Evolutionary conservation across 495 filamentous ascomycete species (phyloP), one percentile per base, ranked within the genome.

Genomic region (Geoglossum glabrum): DNA sequence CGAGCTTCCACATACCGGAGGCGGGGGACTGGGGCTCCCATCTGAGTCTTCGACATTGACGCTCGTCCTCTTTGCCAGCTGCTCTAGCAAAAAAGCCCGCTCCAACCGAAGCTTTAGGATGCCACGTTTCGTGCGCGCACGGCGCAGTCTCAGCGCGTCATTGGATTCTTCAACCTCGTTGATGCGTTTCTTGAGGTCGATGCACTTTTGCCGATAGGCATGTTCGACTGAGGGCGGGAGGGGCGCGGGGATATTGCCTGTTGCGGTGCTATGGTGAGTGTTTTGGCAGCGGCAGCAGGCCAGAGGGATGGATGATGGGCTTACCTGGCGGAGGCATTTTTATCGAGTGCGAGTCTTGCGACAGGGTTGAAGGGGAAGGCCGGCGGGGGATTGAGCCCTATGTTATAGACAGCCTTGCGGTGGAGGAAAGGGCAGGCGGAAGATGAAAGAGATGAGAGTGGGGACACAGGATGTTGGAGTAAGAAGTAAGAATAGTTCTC

Each of bases 141-240:
- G 83, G 50, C 87, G 86, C 28, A 85, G 69, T 38, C 86, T 79
- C 47, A 84, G 79, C 21, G 83, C 73, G 57, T 94, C 87, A 64
- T 95, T 94, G 62, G 84, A 82, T 31, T 84, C 82, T 64, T 97
- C 88, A 64, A 97, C 83, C 66, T 97, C 90, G 59, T 76, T 81
- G 56, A 95, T 84, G 43, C 93, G 87, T 62, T 84, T 82, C 70
- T 92, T 93, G 21, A 99, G 80, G 61, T 92, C 83, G 71, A 95
- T 89, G 69, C 93, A 97, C 79, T 99, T 99, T 64, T 83, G 80
- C 63, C 90, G 87, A 72, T 99, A 99, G 57, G 90, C 89, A 64
- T 86, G 82, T 70, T 99, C 93, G 47, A 97, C 87, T 30, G 90
- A 94, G 21, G 92, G 90, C 15, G 92, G 88, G n/a, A 90, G 78